Conservation (phyloP, 2,329 filamentous ascomycete species). For the Trichoderma harzianum region DNA sequence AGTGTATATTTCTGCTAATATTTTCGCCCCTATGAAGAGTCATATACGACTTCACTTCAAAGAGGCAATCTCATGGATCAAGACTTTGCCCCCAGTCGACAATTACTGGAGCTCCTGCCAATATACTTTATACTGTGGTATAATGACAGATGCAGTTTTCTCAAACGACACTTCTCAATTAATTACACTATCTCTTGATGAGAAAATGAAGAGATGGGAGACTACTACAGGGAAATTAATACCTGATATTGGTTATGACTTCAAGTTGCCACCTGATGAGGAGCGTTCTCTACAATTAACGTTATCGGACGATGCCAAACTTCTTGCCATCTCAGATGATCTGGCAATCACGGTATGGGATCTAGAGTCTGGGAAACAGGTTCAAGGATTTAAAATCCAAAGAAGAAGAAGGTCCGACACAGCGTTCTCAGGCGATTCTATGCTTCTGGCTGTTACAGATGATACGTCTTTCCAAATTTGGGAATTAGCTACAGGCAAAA, state of each 20-base stretch:
- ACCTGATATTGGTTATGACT: not conserved
- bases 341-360: not conserved
- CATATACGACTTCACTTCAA: conserved; percentile 6
- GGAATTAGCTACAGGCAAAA: not conserved
- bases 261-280: not conserved
- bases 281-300: no score
- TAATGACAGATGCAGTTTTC: not conserved
- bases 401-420: rapidly evolving
- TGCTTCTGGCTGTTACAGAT: not conserved
- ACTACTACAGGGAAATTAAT: not conserved
- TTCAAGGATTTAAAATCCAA: not conserved
- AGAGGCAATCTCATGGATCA: conserved; percentile 7
- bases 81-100: not conserved
- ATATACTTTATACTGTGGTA: not conserved
- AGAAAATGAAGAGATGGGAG: not conserved
- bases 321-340: not conserved
- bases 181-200: not conserved
- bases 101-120: conserved; percentile 4
- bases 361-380: not conserved
- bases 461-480: not conserved
- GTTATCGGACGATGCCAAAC: not conserved
- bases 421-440: not conserved
- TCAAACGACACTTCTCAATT: not conserved
- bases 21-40: conserved; percentile 5
- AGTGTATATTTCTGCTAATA: conserved; percentile 6